These are phyloP conservation scores for Fusarium brevicatenulatum DNA, from an alignment of 2,329 filamentous ascomycete genomes.

Conservation along the genomic window DNA sequence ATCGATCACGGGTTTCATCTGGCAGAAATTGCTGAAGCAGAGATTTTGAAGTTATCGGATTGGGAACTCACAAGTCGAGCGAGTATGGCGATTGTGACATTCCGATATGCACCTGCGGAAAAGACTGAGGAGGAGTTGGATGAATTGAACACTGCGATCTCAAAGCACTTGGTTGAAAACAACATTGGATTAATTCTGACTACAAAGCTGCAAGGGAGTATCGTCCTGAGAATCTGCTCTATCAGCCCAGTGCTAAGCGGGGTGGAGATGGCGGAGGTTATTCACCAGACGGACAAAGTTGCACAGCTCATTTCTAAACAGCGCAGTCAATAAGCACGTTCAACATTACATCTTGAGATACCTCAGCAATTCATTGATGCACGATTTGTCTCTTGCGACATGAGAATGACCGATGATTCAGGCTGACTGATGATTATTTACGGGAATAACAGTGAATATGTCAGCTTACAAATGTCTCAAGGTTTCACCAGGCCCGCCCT, in stretches of 20 bases:
- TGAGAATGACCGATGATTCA: background rate
- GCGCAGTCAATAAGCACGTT: background rate
- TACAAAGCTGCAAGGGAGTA: background rate
- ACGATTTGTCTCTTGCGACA: accelerated
- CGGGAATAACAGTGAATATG: background rate
- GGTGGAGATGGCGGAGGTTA: background rate
- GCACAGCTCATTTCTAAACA: background rate
- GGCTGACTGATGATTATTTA: background rate
- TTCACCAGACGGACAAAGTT: background rate
- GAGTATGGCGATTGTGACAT: constrained; percentile 19
- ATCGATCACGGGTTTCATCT: constrained; percentile 3
- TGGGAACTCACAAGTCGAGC: constrained; percentile 16
- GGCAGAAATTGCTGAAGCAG: background rate
- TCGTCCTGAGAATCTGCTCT: constrained; percentile 11
- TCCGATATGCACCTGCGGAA: background rate
- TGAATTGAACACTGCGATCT: background rate
- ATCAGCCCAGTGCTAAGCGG: constrained; percentile 1
- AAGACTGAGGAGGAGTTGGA: constrained; percentile 3
- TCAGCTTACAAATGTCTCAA: background rate
- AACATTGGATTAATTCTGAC: constrained; percentile 1
- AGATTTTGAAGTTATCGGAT: background rate
- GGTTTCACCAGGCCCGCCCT: background rate
- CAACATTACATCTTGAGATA: background rate
- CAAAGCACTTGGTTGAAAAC: background rate
- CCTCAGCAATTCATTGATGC: accelerated